Evolutionary conservation across 495 filamentous ascomycete species (phyloP).

Genomic region (Xylaria cubensis): DNA sequence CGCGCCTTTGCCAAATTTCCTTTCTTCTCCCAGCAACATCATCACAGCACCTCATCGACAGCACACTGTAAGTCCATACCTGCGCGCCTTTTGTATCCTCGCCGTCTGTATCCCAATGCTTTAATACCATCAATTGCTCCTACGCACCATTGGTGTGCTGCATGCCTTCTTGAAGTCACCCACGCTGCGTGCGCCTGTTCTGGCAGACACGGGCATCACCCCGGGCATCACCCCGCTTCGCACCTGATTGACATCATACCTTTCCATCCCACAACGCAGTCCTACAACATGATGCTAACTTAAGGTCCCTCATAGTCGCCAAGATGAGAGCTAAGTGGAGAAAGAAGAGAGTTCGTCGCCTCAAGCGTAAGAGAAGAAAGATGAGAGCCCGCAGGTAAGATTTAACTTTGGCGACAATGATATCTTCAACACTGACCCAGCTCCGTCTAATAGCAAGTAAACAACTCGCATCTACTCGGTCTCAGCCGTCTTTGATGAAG

Average conservation of each 20-base stretch:
- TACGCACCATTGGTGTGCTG: not conserved
- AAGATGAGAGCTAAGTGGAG: conserved; percentile 99
- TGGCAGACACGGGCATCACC: not conserved
- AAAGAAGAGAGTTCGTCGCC: conserved; percentile 97
- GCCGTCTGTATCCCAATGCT: not conserved
- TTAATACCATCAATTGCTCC: not conserved
- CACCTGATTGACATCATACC: conserved; percentile 20
- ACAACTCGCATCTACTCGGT: conserved; percentile 62
- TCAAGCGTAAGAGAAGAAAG: conserved; percentile 99
- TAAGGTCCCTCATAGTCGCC: conserved; percentile 46
- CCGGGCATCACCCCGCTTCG: conserved; percentile 14
- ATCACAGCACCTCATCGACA: conserved; percentile 31
- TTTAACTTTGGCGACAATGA: conserved; percentile 19
- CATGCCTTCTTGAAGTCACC: not conserved
- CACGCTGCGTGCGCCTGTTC: not conserved
- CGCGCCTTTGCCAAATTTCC: conserved; percentile 29
- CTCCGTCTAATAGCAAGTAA: conserved; percentile 68
- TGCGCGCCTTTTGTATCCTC: not conserved
- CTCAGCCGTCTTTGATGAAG: conserved; percentile 57
- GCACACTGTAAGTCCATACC: conserved; percentile 20
- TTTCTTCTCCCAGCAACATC: conserved; percentile 33
- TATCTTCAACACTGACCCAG: conserved; percentile 33
- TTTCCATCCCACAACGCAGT: not conserved
- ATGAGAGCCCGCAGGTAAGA: conserved; percentile 86
- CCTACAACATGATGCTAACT: conserved; percentile 25